phyloP scores from a whole-genome alignment of 1,139 yeast genomes.

The Starmera stellimalicola region DNA sequence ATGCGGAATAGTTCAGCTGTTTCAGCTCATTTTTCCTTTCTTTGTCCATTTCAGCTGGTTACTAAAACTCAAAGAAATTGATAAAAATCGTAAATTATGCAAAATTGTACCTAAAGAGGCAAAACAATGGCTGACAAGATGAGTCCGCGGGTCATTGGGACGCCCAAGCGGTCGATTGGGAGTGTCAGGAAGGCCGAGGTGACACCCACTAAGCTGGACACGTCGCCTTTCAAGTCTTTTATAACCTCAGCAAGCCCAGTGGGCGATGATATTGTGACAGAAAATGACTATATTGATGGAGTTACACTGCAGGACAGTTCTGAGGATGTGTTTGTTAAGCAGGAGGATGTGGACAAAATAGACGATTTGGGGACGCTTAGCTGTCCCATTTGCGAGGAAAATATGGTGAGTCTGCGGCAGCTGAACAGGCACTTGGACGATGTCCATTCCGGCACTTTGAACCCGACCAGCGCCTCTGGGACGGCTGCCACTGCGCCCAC shows the following conservation, averaged over 20 bases:
- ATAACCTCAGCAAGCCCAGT: neutral
- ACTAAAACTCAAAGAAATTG: neutral
- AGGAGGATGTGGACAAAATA: constrained; percentile 1
- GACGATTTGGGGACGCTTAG: constrained; percentile 14
- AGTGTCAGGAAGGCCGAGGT: neutral
- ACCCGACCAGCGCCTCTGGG: no score
- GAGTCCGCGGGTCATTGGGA: neutral
- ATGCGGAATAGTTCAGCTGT: constrained; percentile 26
- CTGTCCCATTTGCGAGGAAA: constrained; percentile 69
- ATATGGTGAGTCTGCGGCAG: constrained; percentile 46
- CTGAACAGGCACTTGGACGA: constrained; percentile 70
- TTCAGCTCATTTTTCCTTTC: constrained; percentile 16
- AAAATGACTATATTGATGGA: no score
- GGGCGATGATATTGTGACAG: no score
- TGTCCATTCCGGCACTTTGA: constrained; percentile 35
- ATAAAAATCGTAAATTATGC: neutral
- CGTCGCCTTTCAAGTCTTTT: neutral
- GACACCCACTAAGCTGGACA: neutral
- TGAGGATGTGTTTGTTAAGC: neutral
- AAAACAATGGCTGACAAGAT: neutral
- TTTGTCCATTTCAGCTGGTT: neutral
- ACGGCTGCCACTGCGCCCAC: no score
- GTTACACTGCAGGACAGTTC: no score
- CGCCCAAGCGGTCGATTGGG: neutral
- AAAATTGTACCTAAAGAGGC: neutral